Conservation (phyloP, 2,329 filamentous ascomycete species). For the Claviceps sp. region DNA sequence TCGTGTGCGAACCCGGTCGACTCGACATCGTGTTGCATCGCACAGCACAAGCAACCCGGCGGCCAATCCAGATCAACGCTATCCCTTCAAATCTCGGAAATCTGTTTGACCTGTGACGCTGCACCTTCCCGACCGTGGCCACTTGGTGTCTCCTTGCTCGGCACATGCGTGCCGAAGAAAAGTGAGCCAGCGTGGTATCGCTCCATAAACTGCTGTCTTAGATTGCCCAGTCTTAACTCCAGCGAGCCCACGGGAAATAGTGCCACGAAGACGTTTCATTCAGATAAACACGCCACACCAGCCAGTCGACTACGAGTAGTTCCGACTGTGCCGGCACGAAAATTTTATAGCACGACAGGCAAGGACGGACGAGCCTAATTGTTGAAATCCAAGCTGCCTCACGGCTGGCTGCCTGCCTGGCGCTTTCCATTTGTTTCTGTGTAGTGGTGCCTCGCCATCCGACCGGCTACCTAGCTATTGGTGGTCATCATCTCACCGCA, state of each 20-base stretch:
- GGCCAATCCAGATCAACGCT: background rate
- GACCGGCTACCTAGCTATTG: background rate
- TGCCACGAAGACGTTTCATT: background rate
- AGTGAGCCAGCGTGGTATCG: constrained; percentile 3
- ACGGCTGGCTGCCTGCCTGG: background rate
- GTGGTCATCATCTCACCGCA: background rate
- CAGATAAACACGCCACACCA: background rate
- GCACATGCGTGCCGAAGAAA: constrained; percentile 6
- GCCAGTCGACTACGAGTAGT: background rate
- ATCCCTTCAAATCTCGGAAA: background rate
- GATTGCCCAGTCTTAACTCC: background rate
- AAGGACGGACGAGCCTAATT: background rate
- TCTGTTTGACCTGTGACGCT: background rate
- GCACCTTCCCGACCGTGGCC: constrained; percentile 6
- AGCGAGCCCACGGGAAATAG: background rate
- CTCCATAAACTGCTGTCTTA: constrained; percentile 4
- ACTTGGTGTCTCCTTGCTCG: constrained; percentile 5
- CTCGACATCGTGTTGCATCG: background rate
- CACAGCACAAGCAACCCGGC: constrained; percentile 1
- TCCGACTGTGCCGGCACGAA: background rate
- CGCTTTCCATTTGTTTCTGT: background rate
- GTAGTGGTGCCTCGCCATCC: background rate
- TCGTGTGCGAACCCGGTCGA: background rate
- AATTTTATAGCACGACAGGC: background rate
- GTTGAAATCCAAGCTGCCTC: background rate